Evolutionary conservation across 2,329 filamentous ascomycete genomes (phyloP), one percentile per base, ranked within the genome.

Genomic region (Colletotrichum gigasporum): DNA sequence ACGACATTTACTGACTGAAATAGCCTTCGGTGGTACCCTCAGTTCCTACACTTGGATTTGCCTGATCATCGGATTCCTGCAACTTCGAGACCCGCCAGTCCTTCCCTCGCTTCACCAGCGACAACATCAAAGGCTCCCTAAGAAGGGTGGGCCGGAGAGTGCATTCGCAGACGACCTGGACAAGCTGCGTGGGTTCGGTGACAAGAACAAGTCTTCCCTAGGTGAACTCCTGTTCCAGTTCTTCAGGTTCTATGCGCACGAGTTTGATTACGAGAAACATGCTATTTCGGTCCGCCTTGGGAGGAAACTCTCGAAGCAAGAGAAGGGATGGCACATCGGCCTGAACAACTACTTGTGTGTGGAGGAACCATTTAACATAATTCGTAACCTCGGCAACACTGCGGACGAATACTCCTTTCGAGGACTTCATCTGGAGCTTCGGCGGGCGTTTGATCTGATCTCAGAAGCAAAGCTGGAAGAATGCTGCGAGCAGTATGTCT

Each of bases 1-100:
- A 24, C 12, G n/a, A 53, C 24, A 20, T 41, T 73, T 74, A 30
- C 44, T 63, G 24, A 68, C 12, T 48, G 4, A 18, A 62, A 32
- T 74, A 96, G 96, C 92, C 63, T 93, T 94, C 74, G 94, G 96
- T 67, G 94, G 93, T 61, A 99, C 96, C 6, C 84, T 99, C 65
- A 98, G 95, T 78, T 99, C 96, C 16, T 99, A 99, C 75, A 97
- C 96, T 20, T 99, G 96, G 96, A 98, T 98, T 75, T 99, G 96
- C 78, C 88, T 99, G 84, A 97, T 98, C 69, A 91, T 99, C 74
- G 96, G 94, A 70, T 99, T 98, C 73, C 85, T 99, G 24, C 96
- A 99, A 78, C 91, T 93, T 53, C 89, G 94, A 71, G 85, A 91
- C 64, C 92, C 93, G 14, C 92, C 95, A 0, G 87, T 99, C 57